Conservation (phyloP, 2,329 filamentous ascomycete genomes). For the Fusarium sp. region DNA sequence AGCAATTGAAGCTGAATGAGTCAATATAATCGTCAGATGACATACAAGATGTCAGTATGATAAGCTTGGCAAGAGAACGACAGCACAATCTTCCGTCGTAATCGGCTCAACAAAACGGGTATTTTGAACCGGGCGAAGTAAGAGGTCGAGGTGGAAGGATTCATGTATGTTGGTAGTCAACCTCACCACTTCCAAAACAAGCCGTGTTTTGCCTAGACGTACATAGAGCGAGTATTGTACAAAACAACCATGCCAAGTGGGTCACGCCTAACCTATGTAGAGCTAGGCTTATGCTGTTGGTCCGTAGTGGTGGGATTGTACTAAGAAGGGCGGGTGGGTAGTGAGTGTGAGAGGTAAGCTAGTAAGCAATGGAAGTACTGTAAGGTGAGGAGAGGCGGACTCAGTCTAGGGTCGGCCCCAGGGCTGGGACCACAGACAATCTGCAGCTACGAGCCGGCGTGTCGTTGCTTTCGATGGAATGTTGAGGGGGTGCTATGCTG, state of each 20-base stretch:
- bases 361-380: background rate
- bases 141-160: conserved; percentile 9
- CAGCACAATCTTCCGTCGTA: background rate
- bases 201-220: conserved; percentile 29
- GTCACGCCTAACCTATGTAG: conserved; percentile 9
- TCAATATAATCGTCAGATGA: background rate
- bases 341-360: background rate
- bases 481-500: conserved; percentile 16
- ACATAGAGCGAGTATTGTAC: conserved; percentile 14
- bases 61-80: background rate
- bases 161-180: conserved; percentile 24
- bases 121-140: conserved; percentile 6
- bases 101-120: background rate
- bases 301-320: conserved; percentile 30
- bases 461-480: background rate
- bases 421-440: conserved; percentile 30
- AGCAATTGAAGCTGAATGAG: background rate
- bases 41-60: background rate
- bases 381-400: conserved; percentile 20
- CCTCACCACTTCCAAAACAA: conserved; percentile 14
- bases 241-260: conserved; percentile 10
- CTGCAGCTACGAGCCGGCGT: conserved; percentile 26
- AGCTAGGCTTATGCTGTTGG: conserved; percentile 33
- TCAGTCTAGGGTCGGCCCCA: conserved; percentile 34
- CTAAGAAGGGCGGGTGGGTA: background rate